Base-by-base conservation (phyloP, 176 grass and related monocot species). In the Areca catechu region DNA sequence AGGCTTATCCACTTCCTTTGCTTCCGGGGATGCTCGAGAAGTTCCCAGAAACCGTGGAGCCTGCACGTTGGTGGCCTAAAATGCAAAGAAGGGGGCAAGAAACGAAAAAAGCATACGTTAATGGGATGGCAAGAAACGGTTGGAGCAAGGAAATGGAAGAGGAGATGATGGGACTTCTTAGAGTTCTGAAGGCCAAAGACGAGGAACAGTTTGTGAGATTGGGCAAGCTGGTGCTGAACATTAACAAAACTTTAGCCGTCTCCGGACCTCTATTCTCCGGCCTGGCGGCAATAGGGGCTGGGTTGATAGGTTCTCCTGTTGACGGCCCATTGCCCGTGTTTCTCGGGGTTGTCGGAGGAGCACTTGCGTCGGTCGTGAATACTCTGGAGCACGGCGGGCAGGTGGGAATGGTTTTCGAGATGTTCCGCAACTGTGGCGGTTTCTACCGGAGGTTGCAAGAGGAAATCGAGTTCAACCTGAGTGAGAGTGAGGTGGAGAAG, bases 371-470 rank as follows among this genome's bases (percentile, higher is more conserved):
- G 0, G 70, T 54, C 3, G 66, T 37, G 52, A 82, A 86, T 71
- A 86, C 78, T n/a, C 7, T 78, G 19, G 83, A 86, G 65, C 78
- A 86, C 25, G 78, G 74, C 0, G 78, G 66, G 14, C 74, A 86
- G 73, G 58, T 82, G 4, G 84, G 84, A 22, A 86, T 86, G 84
- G 25, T 86, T 66, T 86, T 86, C 69, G 84, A 86, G 84, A 51
- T 86, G 9, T 43, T 3, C 22, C 74, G 71, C 3, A 86, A 86
- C 74, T 62, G 37, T 25, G 70, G 71, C 4, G 75, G 81, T 0
- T 76, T 60, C 67, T 88, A 82, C 71, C 68, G 51, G n/a, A 72
- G 67, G 75, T 10, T 88, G 17, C 56, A 79, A 53, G 79, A 82
- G 71, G 84, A 82, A 15, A 82, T 88, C 53, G 79, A 82, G 53